These are phyloP conservation scores for Acanthamoeba healyi DNA, from an alignment of 208 protist genomes.

Conservation along the genomic window DNA sequence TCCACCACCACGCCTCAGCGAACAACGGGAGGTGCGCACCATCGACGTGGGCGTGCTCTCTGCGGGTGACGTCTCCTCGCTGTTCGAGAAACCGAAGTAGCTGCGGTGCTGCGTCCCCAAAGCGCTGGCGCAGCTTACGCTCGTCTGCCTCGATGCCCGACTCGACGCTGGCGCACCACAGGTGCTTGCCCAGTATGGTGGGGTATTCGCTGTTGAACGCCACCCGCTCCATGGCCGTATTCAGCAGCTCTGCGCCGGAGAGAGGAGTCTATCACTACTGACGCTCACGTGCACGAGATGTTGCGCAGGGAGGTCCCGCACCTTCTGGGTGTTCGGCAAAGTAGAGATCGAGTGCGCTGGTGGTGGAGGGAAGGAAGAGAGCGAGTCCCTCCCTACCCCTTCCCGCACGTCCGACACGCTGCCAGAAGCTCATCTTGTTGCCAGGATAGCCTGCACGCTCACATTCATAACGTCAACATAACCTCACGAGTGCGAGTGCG, in stretches of 20 bases:
- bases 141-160: background rate
- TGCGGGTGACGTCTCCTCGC: too few relatives aligned
- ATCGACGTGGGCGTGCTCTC: too few relatives aligned
- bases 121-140: too few relatives aligned
- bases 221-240: background rate
- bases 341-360: background rate
- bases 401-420: slow-evolving; percentile 2
- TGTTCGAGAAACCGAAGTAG: too few relatives aligned
- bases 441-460: background rate
- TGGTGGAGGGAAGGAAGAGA: background rate
- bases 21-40: too few relatives aligned
- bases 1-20: too few relatives aligned
- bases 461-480: background rate
- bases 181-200: background rate
- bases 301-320: background rate
- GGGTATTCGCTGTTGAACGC: slow-evolving; percentile 30
- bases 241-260: background rate
- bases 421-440: slow-evolving; percentile 21
- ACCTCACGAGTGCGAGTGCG: too few relatives aligned
- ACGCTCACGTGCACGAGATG: too few relatives aligned
- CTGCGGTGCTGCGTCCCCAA: too few relatives aligned
- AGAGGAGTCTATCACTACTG: too few relatives aligned
- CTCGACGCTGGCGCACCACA: background rate
- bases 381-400: background rate
- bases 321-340: background rate